Evolutionary conservation across 164 flowering plant genomes (phyloP), one percentile per base, ranked within the genome.

Genomic region (Berberis vulgaris): DNA sequence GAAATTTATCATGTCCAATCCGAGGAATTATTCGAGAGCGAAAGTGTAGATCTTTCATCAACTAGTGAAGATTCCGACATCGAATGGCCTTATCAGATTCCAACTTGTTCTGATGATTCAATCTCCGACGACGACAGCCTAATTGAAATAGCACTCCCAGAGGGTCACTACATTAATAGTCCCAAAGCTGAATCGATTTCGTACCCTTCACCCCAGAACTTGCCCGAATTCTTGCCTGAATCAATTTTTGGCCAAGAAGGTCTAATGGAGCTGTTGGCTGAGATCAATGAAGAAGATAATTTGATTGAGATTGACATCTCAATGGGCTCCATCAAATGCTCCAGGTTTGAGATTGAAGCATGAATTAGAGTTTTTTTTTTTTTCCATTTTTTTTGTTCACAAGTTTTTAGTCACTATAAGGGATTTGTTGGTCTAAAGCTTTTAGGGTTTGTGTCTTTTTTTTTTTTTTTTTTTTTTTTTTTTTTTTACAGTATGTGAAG

Each of bases 121-220:
- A 89, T 89, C 45, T 86, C 98, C 46, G 97, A 91, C 42, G 26
- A 26, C 26, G 97, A 91, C 10, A 84, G 86, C 65, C 78, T 91
- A 63, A 87, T 91, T 7, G 98, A 91, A 71, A 87, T 91, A n/a
- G 79, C 79, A 2, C 84, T 93, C 11, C 93, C 89, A 0, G 80
- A 73, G 12, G 94, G 88, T 5, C 80, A 84, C 13, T 80, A 72
- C 69, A 62, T 84, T 0, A 26, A 26, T 3, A 68, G 64, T 61
- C 64, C 72, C 8, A 68, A 71, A 41, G 64, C 77, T 64, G 76
- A 71, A 43, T 41, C 45, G 45, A 76, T 72, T 60, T 56, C 60
- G 6, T 58, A 59, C 43, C 41, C 52, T 41, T 50, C 43, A 44
- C 63, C 65, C 55, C 68, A 70, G 45, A 76, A 72, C 54, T 42